Percentiles rank a stretch among this genome's conserved stretches.
These are phyloP conservation scores for Crithidia sp. DNA, from an alignment of 208 protist genomes.

Conservation along the genomic window DNA sequence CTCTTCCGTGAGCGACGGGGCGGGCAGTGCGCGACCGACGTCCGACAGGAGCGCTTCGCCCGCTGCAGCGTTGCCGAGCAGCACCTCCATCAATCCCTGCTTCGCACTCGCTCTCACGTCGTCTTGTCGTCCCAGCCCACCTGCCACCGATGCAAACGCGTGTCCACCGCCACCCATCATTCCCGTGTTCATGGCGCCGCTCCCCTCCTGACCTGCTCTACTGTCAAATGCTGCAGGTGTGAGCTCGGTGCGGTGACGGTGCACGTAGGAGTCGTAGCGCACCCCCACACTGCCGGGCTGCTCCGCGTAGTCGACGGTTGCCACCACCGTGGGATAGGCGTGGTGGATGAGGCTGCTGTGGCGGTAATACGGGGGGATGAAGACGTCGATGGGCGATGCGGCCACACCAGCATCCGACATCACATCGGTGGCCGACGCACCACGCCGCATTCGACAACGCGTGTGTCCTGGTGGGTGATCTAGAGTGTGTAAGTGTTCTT, in stretches of 20 bases:
- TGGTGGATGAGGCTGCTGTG: conserved; percentile 5
- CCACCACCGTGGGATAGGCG: conserved; percentile 3
- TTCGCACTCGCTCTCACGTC: conserved; percentile 34
- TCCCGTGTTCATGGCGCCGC: background rate
- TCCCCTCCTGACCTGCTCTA: conserved; percentile 19
- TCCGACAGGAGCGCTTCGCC: conserved; percentile 17
- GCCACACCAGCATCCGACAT: background rate
- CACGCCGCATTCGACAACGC: background rate
- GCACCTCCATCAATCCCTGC: conserved; percentile 50
- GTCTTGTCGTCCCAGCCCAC: background rate
- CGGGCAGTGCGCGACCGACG: conserved; percentile 22
- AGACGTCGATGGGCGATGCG: conserved; percentile 25
- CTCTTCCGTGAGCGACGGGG: conserved; percentile 24
- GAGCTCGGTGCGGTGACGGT: too few relatives aligned
- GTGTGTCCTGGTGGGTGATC: too few relatives aligned
- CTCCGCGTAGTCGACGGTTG: conserved; percentile 29
- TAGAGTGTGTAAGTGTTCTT: too few relatives aligned
- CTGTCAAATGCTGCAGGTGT: conserved; percentile 12
- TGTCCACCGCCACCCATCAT: too few relatives aligned
- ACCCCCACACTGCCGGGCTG: conserved; percentile 9
- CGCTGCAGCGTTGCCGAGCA: conserved; percentile 30
- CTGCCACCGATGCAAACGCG: too few relatives aligned
- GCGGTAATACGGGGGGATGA: conserved; percentile 36
- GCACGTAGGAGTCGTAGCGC: conserved; percentile 15
- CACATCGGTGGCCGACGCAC: background rate